These are phyloP conservation scores for Chaetoceros tenuissimus DNA, from an alignment of 108 stramenopile genomes.

Conservation along the genomic window DNA sequence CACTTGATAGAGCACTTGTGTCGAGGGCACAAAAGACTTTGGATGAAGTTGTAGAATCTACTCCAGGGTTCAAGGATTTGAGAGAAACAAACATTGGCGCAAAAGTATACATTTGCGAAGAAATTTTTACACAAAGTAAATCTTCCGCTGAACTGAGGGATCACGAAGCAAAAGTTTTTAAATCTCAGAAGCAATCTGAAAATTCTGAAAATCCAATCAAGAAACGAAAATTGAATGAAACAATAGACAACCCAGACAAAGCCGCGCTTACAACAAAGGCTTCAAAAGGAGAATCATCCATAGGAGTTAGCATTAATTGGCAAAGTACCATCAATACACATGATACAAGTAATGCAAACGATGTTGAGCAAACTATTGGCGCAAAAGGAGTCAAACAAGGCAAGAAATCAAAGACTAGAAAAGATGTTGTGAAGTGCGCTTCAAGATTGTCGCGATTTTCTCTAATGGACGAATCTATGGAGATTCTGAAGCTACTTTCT, in stretches of 20 bases:
- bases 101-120: background rate
- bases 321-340: slow-evolving; percentile 21
- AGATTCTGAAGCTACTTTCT: no score
- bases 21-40: background rate
- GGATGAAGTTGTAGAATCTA: background rate
- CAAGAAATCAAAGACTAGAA: slow-evolving; percentile 54
- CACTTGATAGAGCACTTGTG: slow-evolving; percentile 50
- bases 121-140: slow-evolving; percentile 3
- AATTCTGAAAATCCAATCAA: background rate
- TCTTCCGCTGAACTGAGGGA: background rate
- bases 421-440: slow-evolving; percentile 31
- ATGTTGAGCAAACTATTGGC: slow-evolving; percentile 62
- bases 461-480: slow-evolving; percentile 3
- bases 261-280: background rate
- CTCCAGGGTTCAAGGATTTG: background rate
- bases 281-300: slow-evolving; percentile 22
- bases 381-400: slow-evolving; percentile 68
- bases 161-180: background rate
- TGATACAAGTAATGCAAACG: background rate
- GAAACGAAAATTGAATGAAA: background rate
- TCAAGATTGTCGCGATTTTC: slow-evolving; percentile 58
- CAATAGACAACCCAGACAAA: background rate
- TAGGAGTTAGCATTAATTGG: slow-evolving; percentile 55
- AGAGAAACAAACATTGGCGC: background rate
- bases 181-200: background rate